phyloP scores from a whole-genome alignment of 306 rosid genomes.

The Geum urbanum region DNA sequence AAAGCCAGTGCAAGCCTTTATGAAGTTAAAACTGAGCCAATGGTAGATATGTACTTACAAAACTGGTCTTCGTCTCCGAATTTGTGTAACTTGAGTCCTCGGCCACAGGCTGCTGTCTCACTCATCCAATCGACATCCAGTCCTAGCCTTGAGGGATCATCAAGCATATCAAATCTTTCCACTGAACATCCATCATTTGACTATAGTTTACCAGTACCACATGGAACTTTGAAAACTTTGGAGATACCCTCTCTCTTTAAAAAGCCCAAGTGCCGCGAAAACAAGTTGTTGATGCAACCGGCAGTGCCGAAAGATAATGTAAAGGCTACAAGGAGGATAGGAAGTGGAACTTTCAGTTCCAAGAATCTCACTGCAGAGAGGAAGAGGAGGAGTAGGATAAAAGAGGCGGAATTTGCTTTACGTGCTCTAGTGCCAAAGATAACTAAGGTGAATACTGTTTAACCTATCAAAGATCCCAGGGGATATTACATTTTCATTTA shows the following conservation, averaged over 20 bases:
- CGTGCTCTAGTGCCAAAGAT: constrained; percentile 83
- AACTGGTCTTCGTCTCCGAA: constrained; percentile 18
- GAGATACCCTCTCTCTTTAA: constrained; percentile 22
- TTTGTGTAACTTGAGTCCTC: constrained; percentile 27
- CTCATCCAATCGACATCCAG: constrained; percentile 34
- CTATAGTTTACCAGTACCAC: constrained; percentile 26
- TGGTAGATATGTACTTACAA: constrained; percentile 21
- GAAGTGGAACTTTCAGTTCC: constrained; percentile 37
- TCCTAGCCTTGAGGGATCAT: constrained; percentile 53
- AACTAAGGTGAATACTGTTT: constrained; percentile 52
- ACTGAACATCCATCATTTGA: constrained; percentile 36
- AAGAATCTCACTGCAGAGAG: constrained; percentile 77
- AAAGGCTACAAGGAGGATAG: constrained; percentile 27
- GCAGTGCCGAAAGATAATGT: constrained; percentile 30
- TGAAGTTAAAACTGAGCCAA: constrained; percentile 25
- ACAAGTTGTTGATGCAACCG: constrained; percentile 28
- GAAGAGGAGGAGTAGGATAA: constrained; percentile 68
- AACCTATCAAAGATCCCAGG: neutral
- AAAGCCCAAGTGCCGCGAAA: constrained; percentile 13
- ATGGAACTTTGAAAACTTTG: constrained; percentile 23
- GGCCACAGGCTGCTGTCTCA: constrained; percentile 22
- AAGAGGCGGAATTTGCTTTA: constrained; percentile 43
- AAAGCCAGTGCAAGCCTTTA: constrained; percentile 24
- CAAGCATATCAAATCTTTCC: constrained; percentile 53
- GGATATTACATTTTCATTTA: neutral